Evolutionary conservation across 129 eudicot genomes (phyloP).

Genomic region (Arctium lappa): DNA sequence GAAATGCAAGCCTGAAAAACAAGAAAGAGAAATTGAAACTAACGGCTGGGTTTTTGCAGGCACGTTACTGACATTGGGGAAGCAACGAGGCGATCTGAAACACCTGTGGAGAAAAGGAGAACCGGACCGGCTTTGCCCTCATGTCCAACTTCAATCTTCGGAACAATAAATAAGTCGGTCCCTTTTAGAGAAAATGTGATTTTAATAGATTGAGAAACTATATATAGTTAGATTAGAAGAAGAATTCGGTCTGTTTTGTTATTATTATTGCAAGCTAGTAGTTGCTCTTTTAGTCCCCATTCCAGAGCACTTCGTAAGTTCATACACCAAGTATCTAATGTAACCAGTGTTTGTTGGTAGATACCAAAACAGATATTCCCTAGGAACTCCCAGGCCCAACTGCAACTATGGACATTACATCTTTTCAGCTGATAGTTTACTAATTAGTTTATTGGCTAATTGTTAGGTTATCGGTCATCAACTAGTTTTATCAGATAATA

Average conservation of each 20-base stretch:
- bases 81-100: constrained; percentile 71
- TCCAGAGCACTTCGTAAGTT: background rate
- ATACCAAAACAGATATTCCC: background rate
- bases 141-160: constrained; percentile 57
- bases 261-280: background rate
- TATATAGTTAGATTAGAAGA: constrained; percentile 29
- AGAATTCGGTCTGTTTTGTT: constrained; percentile 12
- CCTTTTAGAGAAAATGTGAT: constrained; percentile 28
- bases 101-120: constrained; percentile 82
- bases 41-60: constrained; percentile 42
- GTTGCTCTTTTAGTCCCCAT: background rate
- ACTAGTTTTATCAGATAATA: no score
- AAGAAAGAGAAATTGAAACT: background rate
- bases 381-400: background rate
- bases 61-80: constrained; percentile 66
- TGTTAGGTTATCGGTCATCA: no score
- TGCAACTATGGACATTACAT: background rate
- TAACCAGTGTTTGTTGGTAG: background rate
- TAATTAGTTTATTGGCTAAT: no score
- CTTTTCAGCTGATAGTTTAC: background rate
- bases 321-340: constrained; percentile 14
- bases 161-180: constrained; percentile 40
- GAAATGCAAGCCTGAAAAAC: background rate
- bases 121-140: constrained; percentile 87
- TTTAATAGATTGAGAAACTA: constrained; percentile 18